Evolutionary conservation across 1,284 basidiomycete genomes (phyloP).

Genomic region (Pyrrhoderma noxium): DNA sequence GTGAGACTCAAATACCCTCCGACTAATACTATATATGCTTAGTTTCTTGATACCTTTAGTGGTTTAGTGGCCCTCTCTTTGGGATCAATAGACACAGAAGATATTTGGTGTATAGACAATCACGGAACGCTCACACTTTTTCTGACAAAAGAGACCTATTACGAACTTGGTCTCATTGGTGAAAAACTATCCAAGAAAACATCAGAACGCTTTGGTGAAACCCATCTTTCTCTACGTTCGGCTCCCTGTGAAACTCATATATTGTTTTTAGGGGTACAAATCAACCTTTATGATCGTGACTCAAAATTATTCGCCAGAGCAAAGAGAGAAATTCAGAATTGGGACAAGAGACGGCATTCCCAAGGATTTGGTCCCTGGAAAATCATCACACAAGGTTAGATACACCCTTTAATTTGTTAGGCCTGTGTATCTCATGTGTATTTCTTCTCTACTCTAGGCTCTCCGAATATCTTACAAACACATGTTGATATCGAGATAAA

Average conservation of each 20-base stretch:
- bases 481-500: background rate
- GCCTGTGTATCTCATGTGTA: background rate
- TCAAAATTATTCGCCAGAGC: slow-evolving; percentile 9
- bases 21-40: background rate
- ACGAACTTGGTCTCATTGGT: slow-evolving; percentile 50
- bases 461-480: background rate
- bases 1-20: background rate
- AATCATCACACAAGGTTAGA: background rate
- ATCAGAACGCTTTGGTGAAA: slow-evolving; percentile 36
- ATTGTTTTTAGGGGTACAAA: slow-evolving; percentile 3
- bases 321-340: slow-evolving; percentile 10
- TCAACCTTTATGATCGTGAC: slow-evolving; percentile 12
- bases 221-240: background rate
- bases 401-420: too few relatives aligned
- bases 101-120: slow-evolving; percentile 59
- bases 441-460: background rate
- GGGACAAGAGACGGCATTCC: slow-evolving; percentile 11
- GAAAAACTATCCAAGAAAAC: slow-evolving; percentile 35
- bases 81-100: slow-evolving; percentile 29
- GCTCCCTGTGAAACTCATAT: too few relatives aligned
- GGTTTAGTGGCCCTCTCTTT: slow-evolving; percentile 7
- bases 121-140: slow-evolving; percentile 48
- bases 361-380: slow-evolving; percentile 8
- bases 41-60: background rate
- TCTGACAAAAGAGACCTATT: slow-evolving; percentile 48